Conservation (phyloP, 2,329 filamentous ascomycete species). For the Trichoderma sp. region DNA sequence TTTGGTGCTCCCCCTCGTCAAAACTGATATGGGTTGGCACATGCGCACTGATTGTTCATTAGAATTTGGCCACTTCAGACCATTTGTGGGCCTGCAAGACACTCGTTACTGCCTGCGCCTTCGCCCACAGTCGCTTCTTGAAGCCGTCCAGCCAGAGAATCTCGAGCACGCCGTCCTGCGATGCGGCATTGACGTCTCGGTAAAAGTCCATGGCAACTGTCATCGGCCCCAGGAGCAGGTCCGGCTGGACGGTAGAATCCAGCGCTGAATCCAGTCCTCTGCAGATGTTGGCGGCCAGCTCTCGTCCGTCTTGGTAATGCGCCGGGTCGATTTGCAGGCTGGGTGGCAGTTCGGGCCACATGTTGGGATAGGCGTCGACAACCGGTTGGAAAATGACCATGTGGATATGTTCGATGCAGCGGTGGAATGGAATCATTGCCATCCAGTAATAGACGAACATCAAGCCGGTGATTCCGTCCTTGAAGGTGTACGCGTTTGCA, state of each 20-base stretch:
- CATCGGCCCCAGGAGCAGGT: constrained; percentile 44
- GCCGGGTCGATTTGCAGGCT: constrained; percentile 41
- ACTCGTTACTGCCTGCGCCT: constrained; percentile 41
- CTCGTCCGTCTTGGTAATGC: constrained; percentile 43
- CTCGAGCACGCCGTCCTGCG: constrained; percentile 44
- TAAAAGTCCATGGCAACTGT: constrained; percentile 43
- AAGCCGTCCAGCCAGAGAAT: constrained; percentile 49
- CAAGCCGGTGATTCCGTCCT: constrained; percentile 42
- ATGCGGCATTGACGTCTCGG: constrained; percentile 36
- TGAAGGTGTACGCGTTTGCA: constrained; percentile 44
- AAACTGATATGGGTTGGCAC: not conserved
- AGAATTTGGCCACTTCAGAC: constrained; percentile 36
- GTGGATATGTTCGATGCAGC: constrained; percentile 46
- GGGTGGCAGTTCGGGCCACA: constrained; percentile 39
- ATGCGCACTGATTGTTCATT: not conserved
- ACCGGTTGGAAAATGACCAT: constrained; percentile 43
- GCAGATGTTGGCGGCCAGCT: constrained; percentile 49
- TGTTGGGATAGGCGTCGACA: constrained; percentile 38
- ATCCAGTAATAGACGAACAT: constrained; percentile 55
- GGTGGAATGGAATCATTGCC: constrained; percentile 47
- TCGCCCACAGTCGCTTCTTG: constrained; percentile 36
- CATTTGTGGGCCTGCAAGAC: constrained; percentile 40
- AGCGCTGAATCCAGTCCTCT: constrained; percentile 49
- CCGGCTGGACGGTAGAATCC: constrained; percentile 43
- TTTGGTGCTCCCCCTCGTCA: not conserved